Base-by-base conservation (phyloP, 2,329 filamentous ascomycete genomes). In the Pseudogymnoascus pannorum region DNA sequence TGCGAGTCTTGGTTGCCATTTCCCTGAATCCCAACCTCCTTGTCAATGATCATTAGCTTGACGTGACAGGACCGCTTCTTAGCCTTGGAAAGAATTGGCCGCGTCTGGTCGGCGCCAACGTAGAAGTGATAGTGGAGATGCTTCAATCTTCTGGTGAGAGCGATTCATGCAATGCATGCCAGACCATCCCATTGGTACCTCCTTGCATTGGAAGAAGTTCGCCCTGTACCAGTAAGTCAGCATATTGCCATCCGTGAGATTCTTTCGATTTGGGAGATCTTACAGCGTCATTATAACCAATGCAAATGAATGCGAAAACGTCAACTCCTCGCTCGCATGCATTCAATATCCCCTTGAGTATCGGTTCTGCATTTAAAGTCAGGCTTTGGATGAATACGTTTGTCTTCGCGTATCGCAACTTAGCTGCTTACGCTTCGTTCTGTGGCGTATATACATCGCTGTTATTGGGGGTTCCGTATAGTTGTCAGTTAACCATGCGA, bases 1-100 rank as follows among this genome's bases (percentile, higher is more conserved):
- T 93, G 89, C 1, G 89, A 92, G 67, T 93, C 89, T 71, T 92
- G 87, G 68, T 92, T 93, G 0, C 88, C 89, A 65, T 84, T 89
- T 3, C 89, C 89, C 72, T 88, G 82, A 35, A 92, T 85, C 2
- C 82, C 88, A 35, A 93, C 79, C 20, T 75, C 75, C 44, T 81
- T 82, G 70, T 93, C 89, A 1, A 84, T 85, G 42, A 92, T 87
- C 77, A 92, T 81, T 2, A 93, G 77, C 71, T 93, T 93, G 70
- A 92, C 81, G 72, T 92, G 89, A 69, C 89, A 92, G 61, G 81
- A 84, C 0, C 89, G 79, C 35, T 81, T 77, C 72, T 88, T 87
- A 71, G 81, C 82, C 2, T 75, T 79, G 59, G 89, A 86, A 59
- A 87, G 81, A 31, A 92, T 83, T 0, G 89, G 89, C 2, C 73